These are phyloP conservation scores for Penicillium ochrochloron DNA, from an alignment of 495 filamentous ascomycete genomes.

Conservation along the genomic window DNA sequence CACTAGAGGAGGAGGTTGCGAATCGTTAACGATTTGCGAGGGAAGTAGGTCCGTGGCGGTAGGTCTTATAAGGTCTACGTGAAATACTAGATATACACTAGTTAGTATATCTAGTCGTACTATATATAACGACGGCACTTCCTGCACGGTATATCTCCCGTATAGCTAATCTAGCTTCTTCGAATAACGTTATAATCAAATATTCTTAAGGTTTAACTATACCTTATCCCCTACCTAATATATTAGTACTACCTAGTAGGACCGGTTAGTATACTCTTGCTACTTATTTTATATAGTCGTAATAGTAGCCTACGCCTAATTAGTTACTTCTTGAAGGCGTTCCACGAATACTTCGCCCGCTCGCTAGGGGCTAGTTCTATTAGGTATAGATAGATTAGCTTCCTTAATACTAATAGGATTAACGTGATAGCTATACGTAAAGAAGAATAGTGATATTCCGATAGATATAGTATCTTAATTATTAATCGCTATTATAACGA, in stretches of 20 bases:
- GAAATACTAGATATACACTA: too few species aligned
- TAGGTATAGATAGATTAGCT: too few species aligned
- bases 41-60: too few species aligned
- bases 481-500: background rate
- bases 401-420: background rate
- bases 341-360: background rate
- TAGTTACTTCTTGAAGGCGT: background rate
- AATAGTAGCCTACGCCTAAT: background rate
- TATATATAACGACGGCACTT: background rate
- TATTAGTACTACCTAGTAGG: background rate
- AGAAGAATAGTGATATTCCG: background rate
- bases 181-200: background rate
- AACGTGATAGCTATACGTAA: background rate
- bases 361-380: background rate
- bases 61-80: too few species aligned
- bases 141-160: background rate
- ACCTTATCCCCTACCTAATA: background rate
- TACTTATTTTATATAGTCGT: background rate
- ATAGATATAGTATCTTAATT: background rate
- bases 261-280: background rate
- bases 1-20: too few species aligned
- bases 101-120: too few species aligned
- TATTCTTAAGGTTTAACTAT: background rate
- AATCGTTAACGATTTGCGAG: too few species aligned
- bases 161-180: constrained; percentile 1